phyloP scores from a whole-genome alignment of 768 basidiomycete genomes.

The Boletus rex-veris region DNA sequence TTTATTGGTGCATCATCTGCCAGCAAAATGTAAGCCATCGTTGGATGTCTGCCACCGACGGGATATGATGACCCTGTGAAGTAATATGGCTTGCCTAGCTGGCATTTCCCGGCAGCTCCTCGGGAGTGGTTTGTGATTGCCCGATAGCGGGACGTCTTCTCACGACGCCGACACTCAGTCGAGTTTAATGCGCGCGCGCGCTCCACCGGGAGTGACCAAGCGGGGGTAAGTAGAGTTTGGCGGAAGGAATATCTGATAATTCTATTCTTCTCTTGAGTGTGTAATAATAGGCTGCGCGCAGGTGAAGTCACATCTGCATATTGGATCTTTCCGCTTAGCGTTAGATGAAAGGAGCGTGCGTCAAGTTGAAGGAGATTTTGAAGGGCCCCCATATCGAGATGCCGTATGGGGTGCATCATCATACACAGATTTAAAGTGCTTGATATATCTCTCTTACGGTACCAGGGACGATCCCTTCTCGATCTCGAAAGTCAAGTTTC shows the following conservation, averaged over 20 bases:
- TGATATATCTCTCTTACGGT: constrained; percentile 35
- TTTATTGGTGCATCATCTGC: constrained; percentile 26
- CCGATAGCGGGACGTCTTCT: constrained; percentile 9
- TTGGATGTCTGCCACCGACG: constrained; percentile 16
- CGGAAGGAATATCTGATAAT: constrained; percentile 8
- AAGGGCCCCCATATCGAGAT: constrained; percentile 29
- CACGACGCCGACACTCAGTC: constrained; percentile 8
- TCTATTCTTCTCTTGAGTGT: constrained; percentile 10
- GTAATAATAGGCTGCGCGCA: constrained; percentile 21
- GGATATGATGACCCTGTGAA: constrained; percentile 16
- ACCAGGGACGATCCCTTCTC: constrained; percentile 37
- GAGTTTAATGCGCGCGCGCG: not conserved
- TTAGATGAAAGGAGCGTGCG: constrained; percentile 35
- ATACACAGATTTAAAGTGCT: constrained; percentile 33
- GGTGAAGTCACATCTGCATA: constrained; percentile 32
- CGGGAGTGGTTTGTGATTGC: constrained; percentile 10
- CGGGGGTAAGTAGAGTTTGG: constrained; percentile 9
- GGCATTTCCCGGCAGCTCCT: constrained; percentile 20
- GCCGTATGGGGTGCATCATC: constrained; percentile 35
- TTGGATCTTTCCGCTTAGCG: constrained; percentile 35
- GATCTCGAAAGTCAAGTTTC: constrained; percentile 36
- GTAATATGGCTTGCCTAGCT: constrained; percentile 21
- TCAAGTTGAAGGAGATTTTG: constrained; percentile 23
- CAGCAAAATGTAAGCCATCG: constrained; percentile 9
- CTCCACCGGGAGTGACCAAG: constrained; percentile 2